Evolutionary conservation across 108 stramenopile species (phyloP).

Genomic region (Fragilaria crotonensis): DNA sequence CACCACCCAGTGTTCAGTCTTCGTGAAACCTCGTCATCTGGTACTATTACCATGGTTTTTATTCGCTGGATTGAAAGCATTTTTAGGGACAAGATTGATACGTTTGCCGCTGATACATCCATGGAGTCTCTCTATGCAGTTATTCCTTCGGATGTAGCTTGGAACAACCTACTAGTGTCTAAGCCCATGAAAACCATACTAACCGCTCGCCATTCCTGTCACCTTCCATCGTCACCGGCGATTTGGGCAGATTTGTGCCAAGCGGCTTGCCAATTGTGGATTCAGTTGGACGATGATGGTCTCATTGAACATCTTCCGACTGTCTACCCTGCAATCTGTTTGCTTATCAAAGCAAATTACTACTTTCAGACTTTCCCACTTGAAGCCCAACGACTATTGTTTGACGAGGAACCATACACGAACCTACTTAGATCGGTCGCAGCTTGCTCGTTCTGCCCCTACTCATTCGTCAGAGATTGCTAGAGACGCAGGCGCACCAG

Average conservation of each 20-base stretch:
- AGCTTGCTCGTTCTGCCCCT: background rate
- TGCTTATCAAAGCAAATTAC: background rate
- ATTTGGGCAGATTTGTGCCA: background rate
- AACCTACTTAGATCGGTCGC: background rate
- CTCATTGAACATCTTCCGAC: background rate
- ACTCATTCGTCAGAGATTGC: background rate
- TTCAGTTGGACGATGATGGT: background rate
- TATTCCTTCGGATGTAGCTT: too few species aligned
- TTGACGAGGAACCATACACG: background rate
- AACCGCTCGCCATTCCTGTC: background rate
- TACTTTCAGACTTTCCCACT: background rate
- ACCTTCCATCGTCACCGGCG: background rate
- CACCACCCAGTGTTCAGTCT: too few species aligned
- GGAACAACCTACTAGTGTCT: too few species aligned
- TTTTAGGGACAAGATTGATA: too few species aligned
- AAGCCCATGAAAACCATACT: too few species aligned
- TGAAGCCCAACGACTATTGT: background rate
- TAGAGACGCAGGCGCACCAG: background rate
- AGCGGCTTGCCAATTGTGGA: background rate
- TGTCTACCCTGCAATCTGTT: background rate
- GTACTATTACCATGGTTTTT: too few species aligned
- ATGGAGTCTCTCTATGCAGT: too few species aligned
- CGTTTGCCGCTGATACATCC: too few species aligned
- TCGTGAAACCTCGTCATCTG: too few species aligned
- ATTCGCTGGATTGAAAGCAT: too few species aligned